Conservation (phyloP, 1,284 basidiomycete species). For the Malassezia restricta region DNA sequence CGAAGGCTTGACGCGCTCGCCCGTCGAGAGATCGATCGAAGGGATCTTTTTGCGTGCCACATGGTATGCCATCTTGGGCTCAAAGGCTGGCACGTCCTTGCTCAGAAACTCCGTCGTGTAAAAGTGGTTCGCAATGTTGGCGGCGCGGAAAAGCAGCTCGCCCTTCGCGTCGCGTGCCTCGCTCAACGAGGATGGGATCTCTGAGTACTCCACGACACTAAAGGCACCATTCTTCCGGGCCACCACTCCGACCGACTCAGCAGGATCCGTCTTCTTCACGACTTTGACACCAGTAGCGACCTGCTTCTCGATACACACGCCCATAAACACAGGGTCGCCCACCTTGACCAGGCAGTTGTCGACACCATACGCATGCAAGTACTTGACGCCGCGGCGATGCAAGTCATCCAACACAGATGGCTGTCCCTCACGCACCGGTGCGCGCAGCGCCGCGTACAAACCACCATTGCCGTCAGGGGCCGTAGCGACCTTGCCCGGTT, state of each 20-base stretch:
- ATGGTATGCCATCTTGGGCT: conserved; percentile 83
- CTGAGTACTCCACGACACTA: conserved; percentile 93
- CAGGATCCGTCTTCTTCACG: conserved; percentile 73
- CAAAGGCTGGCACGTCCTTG: conserved; percentile 62
- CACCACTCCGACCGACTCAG: conserved; percentile 89
- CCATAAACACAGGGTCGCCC: conserved; percentile 91
- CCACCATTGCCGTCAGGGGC: conserved; percentile 98
- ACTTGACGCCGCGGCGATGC: conserved; percentile 62
- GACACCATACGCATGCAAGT: conserved; percentile 90
- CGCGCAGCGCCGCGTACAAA: conserved; percentile 79
- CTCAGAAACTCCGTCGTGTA: conserved; percentile 82
- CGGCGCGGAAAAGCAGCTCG: conserved; percentile 72
- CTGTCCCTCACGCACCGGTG: conserved; percentile 53
- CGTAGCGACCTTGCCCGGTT: conserved; percentile 64
- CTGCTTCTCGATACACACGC: conserved; percentile 72
- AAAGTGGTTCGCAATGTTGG: conserved; percentile 97
- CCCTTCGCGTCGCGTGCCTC: conserved; percentile 60
- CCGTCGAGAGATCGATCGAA: conserved; percentile 52
- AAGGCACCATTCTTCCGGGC: conserved; percentile 69
- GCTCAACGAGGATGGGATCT: conserved; percentile 76
- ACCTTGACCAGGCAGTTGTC: conserved; percentile 98
- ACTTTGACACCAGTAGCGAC: conserved; percentile 91
- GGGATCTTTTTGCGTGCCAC: conserved; percentile 97
- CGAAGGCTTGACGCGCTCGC: conserved; percentile 59
- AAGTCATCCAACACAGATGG: conserved; percentile 73